A percentile compares a stretch with the other conserved stretches of the same genome.
These are phyloP conservation scores for Prunus armeniaca DNA, from an alignment of 306 rosid species.

Conservation along the genomic window DNA sequence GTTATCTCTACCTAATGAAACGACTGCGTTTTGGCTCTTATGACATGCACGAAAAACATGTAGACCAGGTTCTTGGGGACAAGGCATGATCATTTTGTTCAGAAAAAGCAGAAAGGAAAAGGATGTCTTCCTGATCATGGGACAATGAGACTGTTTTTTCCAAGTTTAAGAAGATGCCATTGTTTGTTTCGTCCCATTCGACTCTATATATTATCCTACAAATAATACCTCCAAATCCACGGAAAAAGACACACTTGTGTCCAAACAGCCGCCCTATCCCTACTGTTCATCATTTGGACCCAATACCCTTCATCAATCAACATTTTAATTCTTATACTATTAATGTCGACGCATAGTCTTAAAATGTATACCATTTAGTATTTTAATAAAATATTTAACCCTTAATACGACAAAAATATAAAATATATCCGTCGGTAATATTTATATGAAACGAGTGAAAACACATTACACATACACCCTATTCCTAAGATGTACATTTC, in stretches of 20 bases:
- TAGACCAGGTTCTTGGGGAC: conserved; percentile 23
- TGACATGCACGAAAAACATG: background rate
- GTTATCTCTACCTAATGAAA: background rate
- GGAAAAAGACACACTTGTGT: conserved; percentile 42
- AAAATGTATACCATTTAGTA: no score
- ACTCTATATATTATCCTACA: conserved; percentile 6
- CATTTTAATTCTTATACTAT: background rate
- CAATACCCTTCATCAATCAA: conserved; percentile 16
- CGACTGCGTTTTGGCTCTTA: no score
- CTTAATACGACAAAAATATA: background rate
- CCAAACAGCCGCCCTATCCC: conserved; percentile 57
- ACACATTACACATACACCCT: no score
- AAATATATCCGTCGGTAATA: background rate
- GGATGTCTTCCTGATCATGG: background rate
- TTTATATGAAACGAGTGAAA: no score
- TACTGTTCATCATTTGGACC: conserved; percentile 33
- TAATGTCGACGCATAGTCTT: background rate
- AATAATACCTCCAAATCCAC: conserved; percentile 28
- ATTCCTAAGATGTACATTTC: no score
- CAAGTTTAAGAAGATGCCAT: background rate
- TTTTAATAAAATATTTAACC: background rate
- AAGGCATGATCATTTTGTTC: conserved; percentile 29
- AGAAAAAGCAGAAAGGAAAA: background rate
- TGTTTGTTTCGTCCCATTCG: conserved; percentile 47
- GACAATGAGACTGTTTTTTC: background rate